phyloP scores from a whole-genome alignment of 805 yeast species.

The Suhomyces sp. region DNA sequence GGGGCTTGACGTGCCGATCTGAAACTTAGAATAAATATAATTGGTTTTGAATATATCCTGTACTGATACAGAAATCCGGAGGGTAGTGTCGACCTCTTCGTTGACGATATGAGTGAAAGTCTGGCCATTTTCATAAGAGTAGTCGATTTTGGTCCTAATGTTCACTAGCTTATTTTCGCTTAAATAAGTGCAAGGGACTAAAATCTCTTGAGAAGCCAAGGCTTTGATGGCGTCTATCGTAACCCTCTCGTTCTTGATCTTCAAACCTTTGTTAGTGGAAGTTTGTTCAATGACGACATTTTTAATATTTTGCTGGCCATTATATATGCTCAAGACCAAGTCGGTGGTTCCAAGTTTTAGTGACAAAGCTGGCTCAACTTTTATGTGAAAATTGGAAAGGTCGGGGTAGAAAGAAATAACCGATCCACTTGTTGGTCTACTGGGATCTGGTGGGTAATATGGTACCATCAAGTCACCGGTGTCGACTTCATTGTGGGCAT shows the following conservation, averaged over 20 bases:
- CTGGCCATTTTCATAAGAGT: slow-evolving; percentile 16
- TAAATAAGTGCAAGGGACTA: slow-evolving; percentile 13
- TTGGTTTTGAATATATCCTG: slow-evolving; percentile 69
- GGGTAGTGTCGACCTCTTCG: slow-evolving; percentile 48
- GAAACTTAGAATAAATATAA: slow-evolving; percentile 62
- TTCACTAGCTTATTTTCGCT: slow-evolving; percentile 26
- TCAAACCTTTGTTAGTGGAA: slow-evolving; percentile 18
- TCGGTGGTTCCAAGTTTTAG: slow-evolving; percentile 29
- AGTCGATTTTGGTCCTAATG: slow-evolving; percentile 20
- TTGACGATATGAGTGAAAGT: slow-evolving; percentile 20
- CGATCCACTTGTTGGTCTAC: background rate
- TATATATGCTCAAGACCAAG: slow-evolving; percentile 23
- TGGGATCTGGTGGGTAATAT: background rate
- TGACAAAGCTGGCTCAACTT: slow-evolving; percentile 21
- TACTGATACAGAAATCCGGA: slow-evolving; percentile 70
- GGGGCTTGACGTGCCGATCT: slow-evolving; percentile 56
- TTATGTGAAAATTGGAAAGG: slow-evolving; percentile 24
- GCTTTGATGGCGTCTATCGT: background rate
- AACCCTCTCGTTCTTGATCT: background rate
- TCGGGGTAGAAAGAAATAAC: slow-evolving; percentile 13
- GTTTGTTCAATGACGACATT: slow-evolving; percentile 19
- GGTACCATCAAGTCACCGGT: background rate
- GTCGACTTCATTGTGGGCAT: background rate
- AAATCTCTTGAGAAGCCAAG: background rate
- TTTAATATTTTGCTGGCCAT: slow-evolving; percentile 30